Evolutionary conservation across 768 basidiomycete genomes (phyloP).

Genomic region (Trametes cubensis): DNA sequence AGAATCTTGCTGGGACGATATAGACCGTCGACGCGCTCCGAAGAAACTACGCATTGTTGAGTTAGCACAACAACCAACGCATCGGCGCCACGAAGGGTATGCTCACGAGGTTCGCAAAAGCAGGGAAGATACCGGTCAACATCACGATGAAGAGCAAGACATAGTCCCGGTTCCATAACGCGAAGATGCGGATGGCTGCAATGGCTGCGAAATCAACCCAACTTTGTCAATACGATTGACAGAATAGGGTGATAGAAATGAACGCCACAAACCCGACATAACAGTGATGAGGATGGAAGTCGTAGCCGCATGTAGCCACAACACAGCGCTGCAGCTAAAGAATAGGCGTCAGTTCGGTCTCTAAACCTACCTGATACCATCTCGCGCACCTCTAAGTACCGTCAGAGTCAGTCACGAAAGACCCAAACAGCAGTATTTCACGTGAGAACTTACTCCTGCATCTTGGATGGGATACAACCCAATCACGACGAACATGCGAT

Average conservation of each 20-base stretch:
- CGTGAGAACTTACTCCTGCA: neutral
- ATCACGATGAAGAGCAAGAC: slow-evolving; percentile 4
- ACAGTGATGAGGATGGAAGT: slow-evolving; percentile 5
- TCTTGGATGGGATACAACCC: slow-evolving; percentile 5
- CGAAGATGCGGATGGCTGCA: slow-evolving; percentile 24
- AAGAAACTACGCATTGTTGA: neutral
- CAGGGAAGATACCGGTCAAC: slow-evolving; percentile 20
- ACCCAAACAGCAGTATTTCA: no score
- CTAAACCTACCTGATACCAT: neutral
- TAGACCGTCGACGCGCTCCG: slow-evolving; percentile 12
- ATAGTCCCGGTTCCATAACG: slow-evolving; percentile 13
- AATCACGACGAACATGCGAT: slow-evolving; percentile 17
- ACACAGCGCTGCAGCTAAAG: slow-evolving; percentile 14
- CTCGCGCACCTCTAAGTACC: neutral
- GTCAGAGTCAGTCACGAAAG: neutral
- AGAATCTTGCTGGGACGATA: slow-evolving; percentile 6
- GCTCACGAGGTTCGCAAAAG: slow-evolving; percentile 18
- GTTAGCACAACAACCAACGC: neutral
- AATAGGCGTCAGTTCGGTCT: neutral
- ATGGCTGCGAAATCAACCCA: slow-evolving; percentile 6
- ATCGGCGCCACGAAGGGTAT: neutral
- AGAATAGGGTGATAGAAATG: neutral
- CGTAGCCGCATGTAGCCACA: slow-evolving; percentile 7
- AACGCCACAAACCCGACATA: neutral
- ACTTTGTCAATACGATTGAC: neutral